Evolutionary conservation across 257 asterid genomes (phyloP), one percentile per base, ranked within the genome.

Genomic region (Forsythia suspensa): DNA sequence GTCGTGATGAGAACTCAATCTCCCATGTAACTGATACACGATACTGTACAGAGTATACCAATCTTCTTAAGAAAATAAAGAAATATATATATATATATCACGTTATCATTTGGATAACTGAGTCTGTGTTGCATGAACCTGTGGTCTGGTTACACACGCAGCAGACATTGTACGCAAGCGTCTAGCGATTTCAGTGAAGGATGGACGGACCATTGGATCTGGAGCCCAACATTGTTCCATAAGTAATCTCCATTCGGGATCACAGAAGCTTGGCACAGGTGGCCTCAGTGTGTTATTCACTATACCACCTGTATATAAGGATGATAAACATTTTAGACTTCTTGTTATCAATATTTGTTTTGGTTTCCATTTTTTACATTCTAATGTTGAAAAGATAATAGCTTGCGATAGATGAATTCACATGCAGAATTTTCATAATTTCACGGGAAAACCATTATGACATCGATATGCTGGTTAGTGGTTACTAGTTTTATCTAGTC

Each of bases 171-270:
- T 68, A 69, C 97, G 94, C 59, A 94, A 71, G n/a, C 94, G 95
- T 34, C 95, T 68, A 11, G 97, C 94, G 51, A 94, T 94, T 80
- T 94, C 93, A 3, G 98, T 88, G 88, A 94, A 94, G 11, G 91
- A 85, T 3, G 98, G 98, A 15, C 98, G 91, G 44, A 66, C 87
- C 68, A 85, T 68, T 11, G 98, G 97, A 71, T 94, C 97, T 0
- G 98, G 98, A 6, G 98, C 97, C 98, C 98, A 94, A 37, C 98
- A 94, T 72, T 91, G 97, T 84, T 94, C 98, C 98, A 94, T 94
- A 71, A 94, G 90, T 84, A 88, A 16, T 82, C 87, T 86, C 97
- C 98, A 94, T 37, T 91, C 97, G 0, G 91, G 76, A 39, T 91
- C 98, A 16, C 98, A 94, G 67, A 70, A 89, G 87, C 91, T 88